A percentile compares a stretch with the other conserved stretches of the same genome.
phyloP scores from a whole-genome alignment of 2,329 filamentous ascomycete species.

The Cordyceps tenuipes region DNA sequence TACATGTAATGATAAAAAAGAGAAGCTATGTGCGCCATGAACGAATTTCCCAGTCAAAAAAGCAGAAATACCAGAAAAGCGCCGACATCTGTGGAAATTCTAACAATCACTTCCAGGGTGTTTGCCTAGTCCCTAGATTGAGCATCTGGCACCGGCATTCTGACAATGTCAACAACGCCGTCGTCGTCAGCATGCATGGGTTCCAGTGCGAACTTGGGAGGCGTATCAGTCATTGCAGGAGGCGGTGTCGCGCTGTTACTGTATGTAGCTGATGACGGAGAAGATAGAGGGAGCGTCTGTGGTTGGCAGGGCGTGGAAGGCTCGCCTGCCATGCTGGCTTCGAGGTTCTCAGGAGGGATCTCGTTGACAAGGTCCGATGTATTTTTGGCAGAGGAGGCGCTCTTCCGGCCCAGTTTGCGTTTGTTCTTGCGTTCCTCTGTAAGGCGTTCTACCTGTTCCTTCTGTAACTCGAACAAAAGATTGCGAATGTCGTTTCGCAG shows the following conservation, averaged over 20 bases:
- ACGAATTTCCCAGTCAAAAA: too few species aligned
- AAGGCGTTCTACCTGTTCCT: constrained; percentile 41
- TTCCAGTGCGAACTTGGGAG: neutral
- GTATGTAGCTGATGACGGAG: neutral
- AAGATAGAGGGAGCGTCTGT: neutral
- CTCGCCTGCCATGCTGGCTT: neutral
- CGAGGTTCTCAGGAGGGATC: neutral
- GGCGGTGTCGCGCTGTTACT: neutral
- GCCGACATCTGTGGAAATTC: too few species aligned
- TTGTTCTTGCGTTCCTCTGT: constrained; percentile 30
- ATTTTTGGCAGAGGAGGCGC: neutral
- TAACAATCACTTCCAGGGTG: too few species aligned
- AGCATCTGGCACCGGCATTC: neutral
- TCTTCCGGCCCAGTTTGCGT: neutral
- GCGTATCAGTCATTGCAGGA: neutral
- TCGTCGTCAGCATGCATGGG: neutral
- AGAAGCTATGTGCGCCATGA: too few species aligned
- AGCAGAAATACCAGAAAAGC: too few species aligned
- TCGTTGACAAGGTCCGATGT: constrained; percentile 3
- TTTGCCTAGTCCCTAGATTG: neutral
- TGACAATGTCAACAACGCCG: neutral
- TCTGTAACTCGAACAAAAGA: constrained; percentile 55
- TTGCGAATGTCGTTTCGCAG: constrained; percentile 60
- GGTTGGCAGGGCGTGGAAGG: neutral
- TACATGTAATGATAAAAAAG: too few species aligned